Base-by-base conservation (phyloP, 2,329 filamentous ascomycete species). In the Aspergillus aculeatinus region DNA sequence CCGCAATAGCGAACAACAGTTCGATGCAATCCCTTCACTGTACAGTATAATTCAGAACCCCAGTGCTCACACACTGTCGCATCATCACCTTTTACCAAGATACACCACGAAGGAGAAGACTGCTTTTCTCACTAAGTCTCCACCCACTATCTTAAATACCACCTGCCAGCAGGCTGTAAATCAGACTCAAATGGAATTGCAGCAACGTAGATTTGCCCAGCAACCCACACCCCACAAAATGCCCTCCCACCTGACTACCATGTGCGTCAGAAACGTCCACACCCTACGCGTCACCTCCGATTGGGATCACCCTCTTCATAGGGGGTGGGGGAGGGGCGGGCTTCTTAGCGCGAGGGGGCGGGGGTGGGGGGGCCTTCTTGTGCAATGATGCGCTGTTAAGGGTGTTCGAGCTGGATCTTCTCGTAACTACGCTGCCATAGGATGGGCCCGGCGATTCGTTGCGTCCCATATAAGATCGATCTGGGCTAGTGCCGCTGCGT, bases 241-340 rank as follows among this genome's bases (percentile, higher is more conserved):
- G 14, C 21, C 48, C 4, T 27, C 12, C 50, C 9, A 52, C 16
- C n/a, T 29, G 31, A n/a, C 47, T 55, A 55, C 14, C 23, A 12
- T 5, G 7, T 12, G 39, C 19, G 11, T 27, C 25, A 27, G 25
- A 19, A 12, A 19, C 16, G 19, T 39, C 51, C 4, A 48, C 23
- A 42, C 12, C 16, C 58, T 64, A 74, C 48, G 62, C 62, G 57
- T 71, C 67, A 2, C 63, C 67, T 33, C 68, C 67, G 47, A 71
- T 67, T 4, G 75, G 56, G 27, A 74, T 57, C 25, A 69, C 82
- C 65, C 85, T 78, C 79, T 89, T 89, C 76, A 86, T 82, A 23
- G 87, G 87, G 11, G 85, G 85, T 23, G 85, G 87, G 42, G 85
- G 85, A 61, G 87, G 85, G 23, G 84, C 83, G 12, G 86, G 85